Conservation (phyloP, 139 green algal species). For the Yamagishiella unicocca region DNA sequence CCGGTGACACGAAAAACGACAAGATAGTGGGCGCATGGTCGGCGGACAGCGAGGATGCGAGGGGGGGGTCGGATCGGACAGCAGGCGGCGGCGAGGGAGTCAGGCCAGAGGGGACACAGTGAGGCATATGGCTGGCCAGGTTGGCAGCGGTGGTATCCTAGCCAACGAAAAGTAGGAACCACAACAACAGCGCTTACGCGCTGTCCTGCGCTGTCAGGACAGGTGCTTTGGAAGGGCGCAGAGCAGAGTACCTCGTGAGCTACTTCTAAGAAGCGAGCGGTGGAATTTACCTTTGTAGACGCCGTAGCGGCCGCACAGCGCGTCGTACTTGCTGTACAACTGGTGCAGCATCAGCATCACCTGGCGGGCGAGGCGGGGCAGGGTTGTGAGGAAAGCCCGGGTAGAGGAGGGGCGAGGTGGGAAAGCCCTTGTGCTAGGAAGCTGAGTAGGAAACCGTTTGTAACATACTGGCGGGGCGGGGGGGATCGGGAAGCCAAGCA, state of each 20-base stretch:
- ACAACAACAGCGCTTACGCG: background rate
- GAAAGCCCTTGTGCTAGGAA: background rate
- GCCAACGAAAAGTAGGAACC: background rate
- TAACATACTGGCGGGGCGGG: no score
- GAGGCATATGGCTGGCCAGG: background rate
- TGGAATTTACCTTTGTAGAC: constrained; percentile 18
- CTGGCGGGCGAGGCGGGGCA: background rate
- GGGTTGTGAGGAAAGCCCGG: background rate
- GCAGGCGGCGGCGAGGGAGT: background rate
- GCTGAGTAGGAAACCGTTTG: background rate
- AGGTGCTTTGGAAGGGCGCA: no score
- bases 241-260: background rate
- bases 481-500: no score
- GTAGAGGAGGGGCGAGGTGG: background rate
- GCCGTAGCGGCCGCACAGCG: background rate
- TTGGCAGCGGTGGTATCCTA: background rate
- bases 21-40: no score
- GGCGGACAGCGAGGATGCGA: no score
- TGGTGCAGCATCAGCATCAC: constrained; percentile 44
- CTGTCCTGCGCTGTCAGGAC: no score
- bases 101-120: background rate
- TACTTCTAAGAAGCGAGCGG: background rate
- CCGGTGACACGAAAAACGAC: no score
- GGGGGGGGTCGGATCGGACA: background rate
- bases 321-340: constrained; percentile 53